Percentiles rank a stretch among this genome's conserved stretches.
These are phyloP conservation scores for Stephania yunnanensis DNA, from an alignment of 164 flowering plant species.

Conservation along the genomic window DNA sequence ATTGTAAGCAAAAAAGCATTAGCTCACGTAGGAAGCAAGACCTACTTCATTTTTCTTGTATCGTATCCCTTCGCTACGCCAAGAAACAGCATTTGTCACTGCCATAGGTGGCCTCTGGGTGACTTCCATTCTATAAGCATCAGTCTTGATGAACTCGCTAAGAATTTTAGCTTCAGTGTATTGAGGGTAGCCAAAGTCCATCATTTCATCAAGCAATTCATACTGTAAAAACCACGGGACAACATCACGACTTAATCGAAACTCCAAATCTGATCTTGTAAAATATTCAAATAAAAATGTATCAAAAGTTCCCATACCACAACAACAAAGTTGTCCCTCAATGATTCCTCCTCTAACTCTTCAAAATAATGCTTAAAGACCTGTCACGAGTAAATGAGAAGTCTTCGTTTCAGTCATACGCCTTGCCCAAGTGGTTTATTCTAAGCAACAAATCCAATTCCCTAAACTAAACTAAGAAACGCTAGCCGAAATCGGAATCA, in stretches of 20 bases:
- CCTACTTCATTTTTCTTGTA: slow-evolving; percentile 97
- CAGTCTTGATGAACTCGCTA: slow-evolving; percentile 97
- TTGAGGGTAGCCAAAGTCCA: slow-evolving; percentile 99
- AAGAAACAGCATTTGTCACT: slow-evolving; percentile 99
- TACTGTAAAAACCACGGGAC: slow-evolving; percentile 45
- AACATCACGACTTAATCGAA: slow-evolving; percentile 14
- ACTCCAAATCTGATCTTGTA: not conserved
- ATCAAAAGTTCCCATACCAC: slow-evolving; percentile 58
- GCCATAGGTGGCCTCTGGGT: slow-evolving; percentile 99
- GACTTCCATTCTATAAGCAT: slow-evolving; percentile 99
- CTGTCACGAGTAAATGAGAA: slow-evolving; percentile 26
- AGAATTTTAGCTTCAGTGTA: slow-evolving; percentile 96
- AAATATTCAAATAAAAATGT: slow-evolving; percentile 2
- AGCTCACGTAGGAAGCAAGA: slow-evolving; percentile 4
- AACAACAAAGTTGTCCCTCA: slow-evolving; percentile 95
- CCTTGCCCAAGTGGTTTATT: not conserved
- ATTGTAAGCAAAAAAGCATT: not conserved
- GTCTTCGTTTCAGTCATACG: not conserved
- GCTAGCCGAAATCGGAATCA: not conserved
- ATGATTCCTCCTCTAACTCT: slow-evolving; percentile 95
- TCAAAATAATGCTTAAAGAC: slow-evolving; percentile 96
- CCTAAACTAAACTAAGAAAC: not conserved
- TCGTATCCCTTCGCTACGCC: slow-evolving; percentile 97
- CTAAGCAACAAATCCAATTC: not conserved
- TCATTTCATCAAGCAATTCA: slow-evolving; percentile 97